Evolutionary conservation across 192 early-diverging fungal species (phyloP), one percentile per base, ranked within the genome.

Genomic region (Obelidium mucronatum): DNA sequence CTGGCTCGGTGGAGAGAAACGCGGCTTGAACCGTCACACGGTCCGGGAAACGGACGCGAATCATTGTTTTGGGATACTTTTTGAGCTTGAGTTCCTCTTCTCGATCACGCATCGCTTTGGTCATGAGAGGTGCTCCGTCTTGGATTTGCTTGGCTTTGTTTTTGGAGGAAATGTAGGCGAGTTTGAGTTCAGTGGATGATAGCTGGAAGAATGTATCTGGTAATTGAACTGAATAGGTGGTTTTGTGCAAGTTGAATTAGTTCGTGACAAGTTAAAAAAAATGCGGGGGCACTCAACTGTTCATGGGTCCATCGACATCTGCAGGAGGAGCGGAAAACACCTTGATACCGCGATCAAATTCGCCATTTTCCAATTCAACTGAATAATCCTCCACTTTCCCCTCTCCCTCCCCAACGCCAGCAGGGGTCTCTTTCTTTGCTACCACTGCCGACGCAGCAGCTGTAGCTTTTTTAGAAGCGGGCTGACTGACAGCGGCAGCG

Each of bases 121-220:
- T 96, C 76, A 93, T 94, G 60, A 99, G 90, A 28, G 92, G 89
- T 54, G 81, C 81, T n/a, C n/a, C n/a, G 56, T 94, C 90, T 22
- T 5, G 13, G 26, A 88, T 78, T 17, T 11, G 6, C 6, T 80
- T 80, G 34, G 87, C 78, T 11, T 88, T 86, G 30, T 79, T 77
- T 8, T 79, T 55, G 2, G 58, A 44, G 13, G 60, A 33, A 40
- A 85, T 80, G 65, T 94, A 79, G 30, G 96, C 67, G 30, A 86
- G 74, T 64, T 88, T 84, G 54, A 96, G 80, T 75, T 99, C 96
- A 60, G 86, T 80, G 3, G 89, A 48, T 0, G 88, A 80, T 6
- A 94, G 75, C 53, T 92, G 87, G 84, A 94, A 98, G 79, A 96
- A 97, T 28, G 94, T 91, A 34, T 94, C 94, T 1, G 96, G 95